Evolutionary conservation across 176 grass and related monocot species (phyloP).

Genomic region (Avena eriantha): DNA sequence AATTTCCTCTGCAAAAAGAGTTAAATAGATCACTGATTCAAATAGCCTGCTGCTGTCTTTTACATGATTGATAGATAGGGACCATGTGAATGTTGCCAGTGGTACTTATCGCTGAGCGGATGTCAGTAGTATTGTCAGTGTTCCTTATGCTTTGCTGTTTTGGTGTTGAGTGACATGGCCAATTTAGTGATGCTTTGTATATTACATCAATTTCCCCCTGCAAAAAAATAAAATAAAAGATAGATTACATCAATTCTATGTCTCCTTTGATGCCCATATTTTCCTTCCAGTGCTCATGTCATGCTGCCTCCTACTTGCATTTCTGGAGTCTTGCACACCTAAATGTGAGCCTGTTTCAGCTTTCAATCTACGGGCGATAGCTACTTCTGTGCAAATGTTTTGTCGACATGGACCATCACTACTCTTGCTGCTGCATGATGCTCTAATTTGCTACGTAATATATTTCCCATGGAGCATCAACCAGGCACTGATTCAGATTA

Average conservation of each 20-base stretch:
- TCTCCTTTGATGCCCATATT: neutral
- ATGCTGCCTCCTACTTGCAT: neutral
- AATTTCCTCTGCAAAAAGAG: no score
- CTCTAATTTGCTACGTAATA: neutral
- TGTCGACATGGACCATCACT: neutral
- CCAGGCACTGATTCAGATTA: neutral
- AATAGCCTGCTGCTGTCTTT: no score
- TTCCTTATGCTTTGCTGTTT: neutral
- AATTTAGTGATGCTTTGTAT: no score
- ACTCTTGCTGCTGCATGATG: neutral
- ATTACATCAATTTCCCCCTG: no score
- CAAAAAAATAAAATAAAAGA: neutral
- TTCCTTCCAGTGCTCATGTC: neutral
- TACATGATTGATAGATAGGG: no score
- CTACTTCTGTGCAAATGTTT: neutral
- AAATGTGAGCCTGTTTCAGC: neutral
- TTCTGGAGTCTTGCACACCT: conserved; percentile 7
- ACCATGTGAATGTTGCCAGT: no score
- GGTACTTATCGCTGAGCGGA: no score
- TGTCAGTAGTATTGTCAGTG: neutral
- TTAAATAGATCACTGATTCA: no score
- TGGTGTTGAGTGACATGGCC: neutral
- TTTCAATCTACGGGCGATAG: neutral
- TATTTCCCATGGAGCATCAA: neutral
- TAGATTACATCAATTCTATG: neutral